Evolutionary conservation across 768 basidiomycete species (phyloP).

Genomic region (Russula vinacea): DNA sequence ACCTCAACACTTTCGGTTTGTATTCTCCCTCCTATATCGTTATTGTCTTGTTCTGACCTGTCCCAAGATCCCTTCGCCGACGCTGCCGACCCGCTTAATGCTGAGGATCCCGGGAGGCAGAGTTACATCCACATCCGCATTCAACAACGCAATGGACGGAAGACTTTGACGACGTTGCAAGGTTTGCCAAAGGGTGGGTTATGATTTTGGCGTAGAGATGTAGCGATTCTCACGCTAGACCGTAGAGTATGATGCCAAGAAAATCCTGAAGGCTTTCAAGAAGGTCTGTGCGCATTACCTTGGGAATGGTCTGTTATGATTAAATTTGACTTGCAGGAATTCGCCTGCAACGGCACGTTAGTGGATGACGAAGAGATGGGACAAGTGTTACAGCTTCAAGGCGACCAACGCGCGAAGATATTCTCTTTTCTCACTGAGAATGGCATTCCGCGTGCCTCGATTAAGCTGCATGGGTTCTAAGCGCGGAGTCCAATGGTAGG

Average conservation of each 20-base stretch:
- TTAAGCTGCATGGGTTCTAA: conserved; percentile 90
- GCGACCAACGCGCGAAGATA: conserved; percentile 94
- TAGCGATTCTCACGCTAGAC: conserved; percentile 23
- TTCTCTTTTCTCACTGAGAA: conserved; percentile 81
- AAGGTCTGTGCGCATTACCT: conserved; percentile 53
- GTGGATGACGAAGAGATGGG: conserved; percentile 95
- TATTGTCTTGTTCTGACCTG: conserved; percentile 31
- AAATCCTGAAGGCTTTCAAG: conserved; percentile 98
- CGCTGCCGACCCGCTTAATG: conserved; percentile 79
- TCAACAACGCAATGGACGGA: conserved; percentile 98
- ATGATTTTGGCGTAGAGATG: conserved; percentile 8
- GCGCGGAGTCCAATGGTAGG: conserved; percentile 12
- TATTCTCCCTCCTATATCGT: conserved; percentile 27
- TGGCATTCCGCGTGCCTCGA: conserved; percentile 69
- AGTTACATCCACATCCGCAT: conserved; percentile 95
- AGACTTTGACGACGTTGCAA: conserved; percentile 96
- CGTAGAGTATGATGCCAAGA: conserved; percentile 93
- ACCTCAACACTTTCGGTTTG: conserved; percentile 78
- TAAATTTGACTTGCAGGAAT: conserved; percentile 59
- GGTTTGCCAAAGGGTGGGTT: conserved; percentile 79
- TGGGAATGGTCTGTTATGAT: background rate
- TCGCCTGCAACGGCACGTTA: conserved; percentile 97
- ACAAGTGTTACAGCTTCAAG: conserved; percentile 96
- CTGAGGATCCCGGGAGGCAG: conserved; percentile 71
- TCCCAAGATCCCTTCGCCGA: conserved; percentile 91